Base-by-base conservation (phyloP, 169 alveolate species). In the Plasmodium knowlesi region DNA sequence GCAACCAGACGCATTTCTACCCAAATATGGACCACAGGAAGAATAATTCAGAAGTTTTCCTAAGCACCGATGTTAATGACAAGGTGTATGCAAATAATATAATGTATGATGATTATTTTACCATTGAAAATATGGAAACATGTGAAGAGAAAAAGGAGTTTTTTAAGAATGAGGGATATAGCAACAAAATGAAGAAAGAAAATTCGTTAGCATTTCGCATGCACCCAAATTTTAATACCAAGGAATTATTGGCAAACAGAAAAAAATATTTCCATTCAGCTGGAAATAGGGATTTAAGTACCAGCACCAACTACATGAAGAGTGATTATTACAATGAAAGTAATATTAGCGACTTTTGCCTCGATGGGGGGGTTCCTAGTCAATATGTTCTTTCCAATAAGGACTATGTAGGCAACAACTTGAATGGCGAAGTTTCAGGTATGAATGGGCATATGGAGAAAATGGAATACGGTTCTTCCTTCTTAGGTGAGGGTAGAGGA, bases 91-190 rank as follows among this genome's bases (percentile, higher is more conserved):
- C 83, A 78, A 89, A 89, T 53, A 89, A 89, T 30, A 89, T 50
- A 28, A 89, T 89, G 82, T 89, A 89, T 79, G 94, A 89, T 79
- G 94, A 89, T 89, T 89, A 79, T 89, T 89, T 89, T 79, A 89
- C 94, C 9, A 89, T 89, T 22, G 94, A 89, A 78, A 78, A 89
- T 79, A 19, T 89, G 82, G 94, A 89, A 79, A 89, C 82, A 28
- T 89, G 83, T 61, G 90, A 89, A 41, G 89, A 80, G 1, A 89
- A 89, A 67, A 86, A 86, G 25, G 94, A 89, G 19, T 89, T 14
- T 61, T 86, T 86, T 34, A 86, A 78, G 67, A 86, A 78, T 16
- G 82, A 54, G 28, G 93, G 79, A 50, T 84, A 34, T 73, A 72
- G 57, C 46, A 76, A 76, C 43, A 86, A 28, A 5, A 61, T 61